A percentile compares a stretch with the other conserved stretches of the same genome.
Conservation (phyloP, 257 asterid genomes). For the Scutellaria minor region DNA sequence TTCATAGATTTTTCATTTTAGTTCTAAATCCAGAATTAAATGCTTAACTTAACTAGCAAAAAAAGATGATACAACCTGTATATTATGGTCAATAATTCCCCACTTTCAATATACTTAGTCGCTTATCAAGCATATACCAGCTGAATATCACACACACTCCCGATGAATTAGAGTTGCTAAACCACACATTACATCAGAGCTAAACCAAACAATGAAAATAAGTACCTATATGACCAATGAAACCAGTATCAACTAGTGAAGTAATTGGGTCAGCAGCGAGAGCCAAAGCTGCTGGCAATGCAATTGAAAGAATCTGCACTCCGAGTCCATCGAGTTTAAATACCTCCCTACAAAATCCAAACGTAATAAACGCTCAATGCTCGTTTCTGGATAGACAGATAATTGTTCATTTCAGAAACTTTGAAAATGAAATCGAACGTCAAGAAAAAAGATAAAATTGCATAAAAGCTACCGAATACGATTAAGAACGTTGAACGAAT, state of each 20-base stretch:
- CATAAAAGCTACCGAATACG: conserved; percentile 42
- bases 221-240: conserved; percentile 92
- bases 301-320: conserved; percentile 77
- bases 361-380: conserved; percentile 10
- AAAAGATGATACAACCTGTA: not conserved
- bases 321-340: conserved; percentile 69
- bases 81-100: no score
- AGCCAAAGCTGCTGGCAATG: conserved; percentile 90
- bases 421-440: not conserved
- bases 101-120: not conserved
- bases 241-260: conserved; percentile 85
- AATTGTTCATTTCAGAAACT: not conserved
- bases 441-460: not conserved
- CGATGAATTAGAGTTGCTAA: conserved; percentile 3
- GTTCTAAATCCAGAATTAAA: conserved; percentile 23
- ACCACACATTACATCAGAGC: not conserved
- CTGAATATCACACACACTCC: not conserved
- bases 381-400: not conserved
- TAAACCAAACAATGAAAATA: conserved; percentile 9
- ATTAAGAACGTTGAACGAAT: conserved; percentile 36
- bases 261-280: conserved; percentile 90
- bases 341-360: conserved; percentile 52
- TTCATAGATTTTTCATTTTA: not conserved
- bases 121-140: not conserved
- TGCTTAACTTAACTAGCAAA: not conserved